These are phyloP conservation scores for Diaporthe vexans DNA, from an alignment of 2,329 filamentous ascomycete genomes.

Conservation along the genomic window DNA sequence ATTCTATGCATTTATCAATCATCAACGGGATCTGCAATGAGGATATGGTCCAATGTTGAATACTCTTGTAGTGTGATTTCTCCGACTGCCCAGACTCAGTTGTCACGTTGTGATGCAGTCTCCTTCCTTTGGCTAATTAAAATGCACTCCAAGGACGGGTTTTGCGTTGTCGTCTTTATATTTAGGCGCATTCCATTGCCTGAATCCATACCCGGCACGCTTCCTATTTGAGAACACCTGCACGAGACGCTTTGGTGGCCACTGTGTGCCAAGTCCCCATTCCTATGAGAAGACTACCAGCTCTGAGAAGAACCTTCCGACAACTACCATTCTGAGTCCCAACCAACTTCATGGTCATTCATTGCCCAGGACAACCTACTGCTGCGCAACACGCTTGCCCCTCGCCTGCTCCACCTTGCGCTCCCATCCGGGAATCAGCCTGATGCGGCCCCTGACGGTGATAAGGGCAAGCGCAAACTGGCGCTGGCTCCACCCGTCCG, in stretches of 20 bases:
- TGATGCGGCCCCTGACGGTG: neutral
- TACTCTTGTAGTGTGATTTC: neutral
- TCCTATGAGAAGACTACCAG: neutral
- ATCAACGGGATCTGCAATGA: neutral
- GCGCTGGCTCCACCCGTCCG: fast-evolving
- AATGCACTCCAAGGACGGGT: neutral
- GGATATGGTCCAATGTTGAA: neutral
- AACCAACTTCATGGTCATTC: no score
- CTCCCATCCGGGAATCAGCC: neutral
- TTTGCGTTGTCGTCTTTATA: neutral
- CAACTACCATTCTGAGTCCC: no score
- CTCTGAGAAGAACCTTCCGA: no score
- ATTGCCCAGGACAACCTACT: neutral
- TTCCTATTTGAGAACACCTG: neutral
- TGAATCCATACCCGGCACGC: neutral
- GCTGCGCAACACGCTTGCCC: neutral
- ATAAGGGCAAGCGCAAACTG: neutral
- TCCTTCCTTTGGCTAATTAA: constrained; percentile 1
- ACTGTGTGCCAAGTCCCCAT: no score
- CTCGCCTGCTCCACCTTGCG: neutral
- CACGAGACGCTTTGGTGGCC: neutral
- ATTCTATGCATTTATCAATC: neutral
- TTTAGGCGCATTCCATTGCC: constrained; percentile 7
- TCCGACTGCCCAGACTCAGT: neutral
- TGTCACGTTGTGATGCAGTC: neutral